A percentile compares a stretch with the other conserved stretches of the same genome.
These are phyloP conservation scores for Myxozyma sirexii DNA, from an alignment of 805 yeast species.

Conservation along the genomic window DNA sequence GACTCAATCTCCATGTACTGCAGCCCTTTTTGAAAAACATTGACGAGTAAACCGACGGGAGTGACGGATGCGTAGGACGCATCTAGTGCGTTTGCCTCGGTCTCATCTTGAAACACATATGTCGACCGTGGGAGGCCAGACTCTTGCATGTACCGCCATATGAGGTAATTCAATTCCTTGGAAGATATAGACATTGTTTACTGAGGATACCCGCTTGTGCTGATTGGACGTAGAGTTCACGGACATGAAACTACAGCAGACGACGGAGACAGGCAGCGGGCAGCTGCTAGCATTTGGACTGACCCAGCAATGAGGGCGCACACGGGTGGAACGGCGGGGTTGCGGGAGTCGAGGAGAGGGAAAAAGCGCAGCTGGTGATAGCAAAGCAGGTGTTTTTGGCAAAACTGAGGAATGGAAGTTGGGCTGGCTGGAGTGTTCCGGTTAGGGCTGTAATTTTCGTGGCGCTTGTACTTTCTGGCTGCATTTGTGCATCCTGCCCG, in stretches of 20 bases:
- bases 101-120: slow-evolving; percentile 75
- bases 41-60: slow-evolving; percentile 80
- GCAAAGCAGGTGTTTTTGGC: no score
- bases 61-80: slow-evolving; percentile 52
- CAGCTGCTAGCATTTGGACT: slow-evolving; percentile 9
- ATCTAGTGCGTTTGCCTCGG: slow-evolving; percentile 63
- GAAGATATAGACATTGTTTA: slow-evolving; percentile 54
- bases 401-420: background rate
- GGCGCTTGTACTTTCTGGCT: background rate
- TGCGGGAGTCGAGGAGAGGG: background rate
- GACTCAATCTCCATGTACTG: slow-evolving; percentile 75
- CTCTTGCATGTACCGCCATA: slow-evolving; percentile 93
- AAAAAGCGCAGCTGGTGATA: no score
- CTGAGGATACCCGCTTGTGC: background rate
- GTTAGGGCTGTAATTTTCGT: background rate
- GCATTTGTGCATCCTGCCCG: background rate
- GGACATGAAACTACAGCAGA: slow-evolving; percentile 10
- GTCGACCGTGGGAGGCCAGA: slow-evolving; percentile 67
- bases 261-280: background rate
- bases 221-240: background rate
- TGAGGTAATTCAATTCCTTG: slow-evolving; percentile 81
- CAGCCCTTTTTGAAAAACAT: slow-evolving; percentile 82
- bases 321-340: background rate
- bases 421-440: background rate
- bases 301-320: background rate